Evolutionary conservation across 2,329 filamentous ascomycete species (phyloP), one percentile per base, ranked within the genome.

Genomic region (Neoscytalidium dimidiatum): DNA sequence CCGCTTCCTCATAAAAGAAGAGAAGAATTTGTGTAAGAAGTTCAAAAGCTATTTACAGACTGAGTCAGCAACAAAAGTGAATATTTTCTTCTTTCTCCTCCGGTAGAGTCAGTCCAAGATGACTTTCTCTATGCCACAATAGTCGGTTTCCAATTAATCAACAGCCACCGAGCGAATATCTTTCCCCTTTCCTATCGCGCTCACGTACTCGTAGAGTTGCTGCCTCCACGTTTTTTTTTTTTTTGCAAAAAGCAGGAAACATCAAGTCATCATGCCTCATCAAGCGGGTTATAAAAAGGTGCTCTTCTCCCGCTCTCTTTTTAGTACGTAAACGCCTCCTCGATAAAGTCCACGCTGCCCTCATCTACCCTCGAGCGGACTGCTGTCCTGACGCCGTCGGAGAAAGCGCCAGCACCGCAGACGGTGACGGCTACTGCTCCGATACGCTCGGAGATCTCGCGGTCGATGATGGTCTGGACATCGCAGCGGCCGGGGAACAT

Each of bases 281-380:
- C 28, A 35, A 14, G 57, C 41, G 57, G 33, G 60, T 13, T 35
- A 29, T 19, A 38, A 28, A 51, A 41, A 49, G 4, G 19, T 26
- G 6, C 31, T 29, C 23, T 35, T 28, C 21, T 31, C 21, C 28
- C 11, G 31, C 52, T 64, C 43, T 23, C 44, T 41, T 41, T 33
- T 73, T 58, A 89, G 79, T 87, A 89, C 1, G 86, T 88, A 75
- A 89, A 90, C 43, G 85, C 85, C 77, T 90, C 87, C 73, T 90
- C 87, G 21, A 86, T 81, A 74, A 89, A 88, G 75, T 89, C 86
- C 8, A 89, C 75, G 57, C 79, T 79, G 41, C 83, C 84, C 6
- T 84, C 83, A 26, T 80, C 78, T 29, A 86, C 80, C 67, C 82
- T 79, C 29, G 76, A 77, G 49, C 87, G 75, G 17, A 84, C 82